Evolutionary conservation across 768 basidiomycete species (phyloP).

Genomic region (Macrocybe gigantea): DNA sequence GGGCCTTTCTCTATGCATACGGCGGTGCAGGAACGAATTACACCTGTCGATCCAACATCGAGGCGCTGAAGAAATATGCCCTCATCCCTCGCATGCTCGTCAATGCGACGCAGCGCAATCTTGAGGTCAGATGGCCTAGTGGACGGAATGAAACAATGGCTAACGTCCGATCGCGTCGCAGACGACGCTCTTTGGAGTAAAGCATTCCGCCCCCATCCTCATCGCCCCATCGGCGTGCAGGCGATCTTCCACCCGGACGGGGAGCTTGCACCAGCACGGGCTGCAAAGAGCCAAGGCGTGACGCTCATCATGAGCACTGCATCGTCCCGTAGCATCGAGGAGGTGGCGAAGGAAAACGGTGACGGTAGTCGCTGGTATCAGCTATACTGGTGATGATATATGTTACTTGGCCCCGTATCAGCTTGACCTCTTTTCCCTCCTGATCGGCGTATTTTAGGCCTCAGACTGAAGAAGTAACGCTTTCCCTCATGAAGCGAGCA

Average conservation of each 20-base stretch:
- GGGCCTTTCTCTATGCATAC: constrained; percentile 69
- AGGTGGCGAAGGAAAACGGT: constrained; percentile 67
- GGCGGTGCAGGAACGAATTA: constrained; percentile 70
- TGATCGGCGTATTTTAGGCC: constrained; percentile 40
- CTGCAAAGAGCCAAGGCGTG: constrained; percentile 54
- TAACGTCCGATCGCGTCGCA: constrained; percentile 14
- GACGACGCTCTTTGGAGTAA: constrained; percentile 71
- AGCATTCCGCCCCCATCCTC: constrained; percentile 53
- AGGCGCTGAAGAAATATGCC: constrained; percentile 58
- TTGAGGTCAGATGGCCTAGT: constrained; percentile 41
- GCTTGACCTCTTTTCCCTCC: constrained; percentile 1
- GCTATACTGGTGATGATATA: constrained; percentile 56
- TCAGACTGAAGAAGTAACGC: constrained; percentile 46
- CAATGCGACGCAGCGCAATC: constrained; percentile 45
- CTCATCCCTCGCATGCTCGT: constrained; percentile 82
- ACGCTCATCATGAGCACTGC: constrained; percentile 78
- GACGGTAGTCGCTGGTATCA: constrained; percentile 73
- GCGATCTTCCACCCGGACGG: constrained; percentile 66
- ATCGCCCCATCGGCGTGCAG: constrained; percentile 76
- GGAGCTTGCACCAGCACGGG: constrained; percentile 65
- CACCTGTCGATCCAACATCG: constrained; percentile 64
- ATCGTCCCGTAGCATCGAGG: constrained; percentile 65
- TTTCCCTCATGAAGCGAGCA: constrained; percentile 61
- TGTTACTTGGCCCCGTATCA: constrained; percentile 5
- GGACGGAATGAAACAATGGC: not conserved